These are phyloP conservation scores for Venturia oleaginea DNA, from an alignment of 2,329 filamentous ascomycete species.

Conservation along the genomic window DNA sequence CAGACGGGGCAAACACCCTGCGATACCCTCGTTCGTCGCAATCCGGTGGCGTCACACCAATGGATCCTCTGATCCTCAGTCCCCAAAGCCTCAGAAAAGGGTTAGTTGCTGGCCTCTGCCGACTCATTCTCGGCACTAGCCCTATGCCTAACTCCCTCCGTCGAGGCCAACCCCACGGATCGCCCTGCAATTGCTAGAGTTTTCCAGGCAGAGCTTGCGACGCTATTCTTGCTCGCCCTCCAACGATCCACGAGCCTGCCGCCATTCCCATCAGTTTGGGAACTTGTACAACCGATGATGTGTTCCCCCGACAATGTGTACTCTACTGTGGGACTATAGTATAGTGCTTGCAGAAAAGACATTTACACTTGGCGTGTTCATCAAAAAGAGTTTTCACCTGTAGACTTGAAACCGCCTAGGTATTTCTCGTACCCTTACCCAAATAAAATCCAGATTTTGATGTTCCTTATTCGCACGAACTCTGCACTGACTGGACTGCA, in stretches of 20 bases:
- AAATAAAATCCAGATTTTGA: no score
- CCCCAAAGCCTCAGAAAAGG: not conserved
- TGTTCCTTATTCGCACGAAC: no score
- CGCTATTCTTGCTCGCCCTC: not conserved
- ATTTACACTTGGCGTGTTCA: no score
- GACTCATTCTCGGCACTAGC: not conserved
- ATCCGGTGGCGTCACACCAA: not conserved
- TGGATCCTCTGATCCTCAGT: no score
- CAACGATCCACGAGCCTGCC: not conserved
- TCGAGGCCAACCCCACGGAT: not conserved
- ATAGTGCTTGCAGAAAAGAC: no score
- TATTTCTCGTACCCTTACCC: no score
- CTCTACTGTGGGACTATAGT: no score
- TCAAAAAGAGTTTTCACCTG: no score
- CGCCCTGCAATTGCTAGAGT: not conserved
- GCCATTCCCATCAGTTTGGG: not conserved
- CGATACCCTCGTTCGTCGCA: not conserved
- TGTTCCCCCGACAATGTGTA: not conserved
- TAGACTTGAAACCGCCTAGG: no score
- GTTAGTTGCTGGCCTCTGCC: not conserved
- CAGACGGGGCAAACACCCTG: not conserved
- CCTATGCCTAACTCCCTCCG: not conserved
- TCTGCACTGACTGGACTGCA: no score
- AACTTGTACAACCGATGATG: not conserved
- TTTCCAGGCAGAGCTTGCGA: not conserved